A percentile compares a stretch with the other conserved stretches of the same genome.
Conservation (phyloP, 257 asterid genomes). For the Nicotiana tomentosiformis region DNA sequence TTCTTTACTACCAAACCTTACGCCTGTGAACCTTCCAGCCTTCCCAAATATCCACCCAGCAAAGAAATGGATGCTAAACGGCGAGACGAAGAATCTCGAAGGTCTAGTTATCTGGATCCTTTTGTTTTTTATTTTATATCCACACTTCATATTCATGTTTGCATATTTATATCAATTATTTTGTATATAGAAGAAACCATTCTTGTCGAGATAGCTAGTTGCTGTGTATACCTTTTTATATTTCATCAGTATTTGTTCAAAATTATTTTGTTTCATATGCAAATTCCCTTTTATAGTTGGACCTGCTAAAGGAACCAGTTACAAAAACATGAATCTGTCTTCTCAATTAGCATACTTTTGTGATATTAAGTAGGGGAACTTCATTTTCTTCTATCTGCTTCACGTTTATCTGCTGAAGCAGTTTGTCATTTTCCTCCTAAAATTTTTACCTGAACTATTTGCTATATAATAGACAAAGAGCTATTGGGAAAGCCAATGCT, state of each 20-base stretch:
- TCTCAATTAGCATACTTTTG: background rate
- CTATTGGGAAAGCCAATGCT: conserved; percentile 58
- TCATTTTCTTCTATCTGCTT: background rate
- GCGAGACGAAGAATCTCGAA: conserved; percentile 86
- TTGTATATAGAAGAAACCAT: background rate
- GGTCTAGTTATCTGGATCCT: conserved; percentile 33
- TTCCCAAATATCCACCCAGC: conserved; percentile 90
- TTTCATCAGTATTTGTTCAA: background rate
- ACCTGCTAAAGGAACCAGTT: background rate
- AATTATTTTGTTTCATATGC: background rate
- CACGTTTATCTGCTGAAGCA: background rate
- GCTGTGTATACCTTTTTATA: background rate
- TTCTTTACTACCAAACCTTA: conserved; percentile 65
- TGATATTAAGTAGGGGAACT: background rate
- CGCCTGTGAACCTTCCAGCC: conserved; percentile 84
- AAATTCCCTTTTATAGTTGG: background rate
- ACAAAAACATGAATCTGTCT: background rate
- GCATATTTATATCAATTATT: background rate
- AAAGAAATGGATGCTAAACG: conserved; percentile 94
- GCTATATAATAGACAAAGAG: conserved; percentile 44
- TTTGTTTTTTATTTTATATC: background rate
- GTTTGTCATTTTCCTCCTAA: background rate
- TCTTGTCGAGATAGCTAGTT: background rate
- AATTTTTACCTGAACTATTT: conserved; percentile 2
- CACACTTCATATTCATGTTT: background rate